phyloP scores from a whole-genome alignment of 306 rosid genomes.

The Gastrolobium villosum region DNA sequence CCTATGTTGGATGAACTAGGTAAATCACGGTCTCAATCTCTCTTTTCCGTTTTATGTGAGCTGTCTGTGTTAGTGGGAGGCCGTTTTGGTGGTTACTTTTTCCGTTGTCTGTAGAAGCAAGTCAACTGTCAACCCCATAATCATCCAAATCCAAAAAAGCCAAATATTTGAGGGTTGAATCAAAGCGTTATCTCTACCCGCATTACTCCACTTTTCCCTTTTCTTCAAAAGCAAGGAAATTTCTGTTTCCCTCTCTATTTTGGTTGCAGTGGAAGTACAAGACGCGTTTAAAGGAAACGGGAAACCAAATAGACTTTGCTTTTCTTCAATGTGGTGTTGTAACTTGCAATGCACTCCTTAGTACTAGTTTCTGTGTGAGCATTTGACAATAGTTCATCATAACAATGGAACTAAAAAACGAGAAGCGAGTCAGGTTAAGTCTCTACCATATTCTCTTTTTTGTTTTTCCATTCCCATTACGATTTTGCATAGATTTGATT shows the following conservation, averaged over 20 bases:
- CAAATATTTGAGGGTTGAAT: constrained; percentile 29
- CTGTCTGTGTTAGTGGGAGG: constrained; percentile 55
- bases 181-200: constrained; percentile 22
- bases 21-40: too few species aligned
- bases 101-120: constrained; percentile 8
- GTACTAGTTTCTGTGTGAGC: constrained; percentile 26
- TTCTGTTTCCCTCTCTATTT: background rate
- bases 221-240: constrained; percentile 16
- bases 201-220: constrained; percentile 26
- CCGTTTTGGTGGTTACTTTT: constrained; percentile 54
- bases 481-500: constrained; percentile 38
- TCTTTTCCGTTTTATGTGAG: background rate
- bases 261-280: constrained; percentile 4
- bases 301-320: constrained; percentile 33
- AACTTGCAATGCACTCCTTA: constrained; percentile 39
- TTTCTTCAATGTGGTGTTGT: constrained; percentile 14
- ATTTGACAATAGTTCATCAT: constrained; percentile 28
- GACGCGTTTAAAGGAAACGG: constrained; percentile 37
- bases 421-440: constrained; percentile 70
- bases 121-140: constrained; percentile 44
- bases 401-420: constrained; percentile 71
- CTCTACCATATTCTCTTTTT: background rate
- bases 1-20: too few species aligned
- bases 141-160: constrained; percentile 43
- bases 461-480: background rate